Evolutionary conservation across 805 yeast species (phyloP).

Genomic region (Schizosaccharomyces lindneri): DNA sequence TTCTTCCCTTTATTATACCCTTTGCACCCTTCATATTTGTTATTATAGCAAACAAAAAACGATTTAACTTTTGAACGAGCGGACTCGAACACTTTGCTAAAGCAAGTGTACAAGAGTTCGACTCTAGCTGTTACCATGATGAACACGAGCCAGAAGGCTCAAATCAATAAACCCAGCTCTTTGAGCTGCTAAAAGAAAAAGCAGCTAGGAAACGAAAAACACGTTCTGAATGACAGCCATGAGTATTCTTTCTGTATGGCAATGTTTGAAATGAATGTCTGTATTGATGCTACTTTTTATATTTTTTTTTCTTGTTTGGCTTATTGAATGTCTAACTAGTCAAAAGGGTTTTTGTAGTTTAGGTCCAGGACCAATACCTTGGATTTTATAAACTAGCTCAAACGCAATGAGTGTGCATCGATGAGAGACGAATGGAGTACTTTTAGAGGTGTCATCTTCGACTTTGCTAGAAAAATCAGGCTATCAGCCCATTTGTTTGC

Average conservation of each 20-base stretch:
- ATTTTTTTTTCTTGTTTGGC: no score
- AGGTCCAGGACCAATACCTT: no score
- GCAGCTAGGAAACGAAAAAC: background rate
- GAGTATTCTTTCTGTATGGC: background rate
- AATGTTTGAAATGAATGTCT: background rate
- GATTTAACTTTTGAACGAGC: background rate
- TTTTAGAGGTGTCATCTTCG: no score
- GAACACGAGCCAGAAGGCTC: conserved; percentile 1
- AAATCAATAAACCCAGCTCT: background rate
- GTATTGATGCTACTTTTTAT: background rate
- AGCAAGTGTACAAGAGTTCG: background rate
- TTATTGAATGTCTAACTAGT: no score
- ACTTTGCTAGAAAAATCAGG: no score
- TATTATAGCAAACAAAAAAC: background rate
- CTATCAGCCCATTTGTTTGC: no score
- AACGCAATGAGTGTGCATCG: no score
- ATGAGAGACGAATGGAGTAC: no score
- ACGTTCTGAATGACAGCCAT: background rate
- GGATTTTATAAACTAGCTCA: no score
- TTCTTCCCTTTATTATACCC: no score
- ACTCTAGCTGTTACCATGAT: background rate
- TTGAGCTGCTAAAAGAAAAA: background rate
- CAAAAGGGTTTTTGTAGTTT: no score
- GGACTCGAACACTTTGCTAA: background rate
- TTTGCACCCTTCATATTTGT: no score